Evolutionary conservation across 1,284 basidiomycete genomes (phyloP), one percentile per base, ranked within the genome.

Genomic region (Gymnopus androsaceus): DNA sequence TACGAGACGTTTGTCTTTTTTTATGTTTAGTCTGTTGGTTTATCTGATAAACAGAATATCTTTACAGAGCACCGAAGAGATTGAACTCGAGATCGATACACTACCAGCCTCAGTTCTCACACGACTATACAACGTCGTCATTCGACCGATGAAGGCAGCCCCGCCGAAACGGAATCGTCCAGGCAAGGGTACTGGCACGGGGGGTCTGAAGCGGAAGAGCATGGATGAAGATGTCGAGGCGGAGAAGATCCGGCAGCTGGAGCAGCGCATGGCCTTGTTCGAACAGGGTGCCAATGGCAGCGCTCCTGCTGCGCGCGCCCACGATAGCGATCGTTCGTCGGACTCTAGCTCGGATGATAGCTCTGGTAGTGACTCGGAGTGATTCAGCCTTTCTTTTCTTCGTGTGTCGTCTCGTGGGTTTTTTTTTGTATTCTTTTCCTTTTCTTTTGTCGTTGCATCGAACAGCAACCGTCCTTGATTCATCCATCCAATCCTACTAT

Each of bases 31-130:
- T n/a, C n/a, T n/a, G n/a, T n/a, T n/a, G n/a, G 17, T 49, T 36
- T 47, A 15, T 56, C 46, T 57, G 59, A 49, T 59, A 56, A 61
- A n/a, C 46, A 56, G 28, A 50, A 57, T 58, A 8, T 12, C 12
- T 8, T 31, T 51, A 54, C 75, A 94, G 90, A 92, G 91, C 70
- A 92, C 89, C 52, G 92, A 97, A 71, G 95, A 98, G 76, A 97
- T 98, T 66, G 95, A 98, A 73, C 84, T 98, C 44, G 95, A 98
- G 73, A 97, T 98, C 64, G 95, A 98, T 68, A 78, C 86, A 45
- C 79, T 98, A 34, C 94, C 95, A 50, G 78, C 89, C 4, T 73
- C 82, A 19, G 94, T 95, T 30, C 82, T 97, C 47, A 88, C 88
- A 55, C 92, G 93, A 73, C 81, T 98, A 27, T 98, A 97, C 79